phyloP scores from a whole-genome alignment of 257 asterid genomes.

The Petunia secreta region DNA sequence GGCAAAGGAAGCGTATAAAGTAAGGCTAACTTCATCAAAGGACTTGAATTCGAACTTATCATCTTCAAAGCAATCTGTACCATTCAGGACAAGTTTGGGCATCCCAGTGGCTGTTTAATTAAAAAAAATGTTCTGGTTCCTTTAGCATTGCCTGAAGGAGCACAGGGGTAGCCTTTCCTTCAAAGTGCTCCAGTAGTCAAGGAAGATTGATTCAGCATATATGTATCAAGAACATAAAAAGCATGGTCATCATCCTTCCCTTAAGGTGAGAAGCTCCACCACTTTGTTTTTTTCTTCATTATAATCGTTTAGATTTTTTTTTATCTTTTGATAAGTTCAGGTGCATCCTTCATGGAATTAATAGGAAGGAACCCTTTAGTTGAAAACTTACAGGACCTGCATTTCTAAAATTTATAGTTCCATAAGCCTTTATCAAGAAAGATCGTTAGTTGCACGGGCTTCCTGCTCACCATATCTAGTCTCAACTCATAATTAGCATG shows the following conservation, averaged over 20 bases:
- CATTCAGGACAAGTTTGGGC: constrained; percentile 42
- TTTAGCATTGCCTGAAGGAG: constrained; percentile 6
- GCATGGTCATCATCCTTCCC: not conserved
- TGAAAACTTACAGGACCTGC: not conserved
- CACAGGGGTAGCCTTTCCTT: not conserved
- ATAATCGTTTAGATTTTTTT: not conserved
- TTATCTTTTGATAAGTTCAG: not conserved
- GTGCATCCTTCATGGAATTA: not conserved
- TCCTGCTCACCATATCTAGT: not conserved
- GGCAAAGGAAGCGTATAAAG: constrained; percentile 69
- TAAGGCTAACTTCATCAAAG: constrained; percentile 52
- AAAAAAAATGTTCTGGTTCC: constrained; percentile 29
- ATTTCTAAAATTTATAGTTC: constrained; percentile 10
- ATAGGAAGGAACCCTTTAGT: not conserved
- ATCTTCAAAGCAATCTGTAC: constrained; percentile 43
- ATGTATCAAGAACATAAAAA: not conserved
- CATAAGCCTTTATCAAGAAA: not conserved
- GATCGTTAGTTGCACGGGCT: not conserved
- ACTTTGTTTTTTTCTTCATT: not conserved
- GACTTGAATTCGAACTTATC: constrained; percentile 35
- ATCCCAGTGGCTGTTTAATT: constrained; percentile 65
- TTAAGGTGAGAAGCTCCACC: constrained; percentile 17
- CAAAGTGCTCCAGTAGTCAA: constrained; percentile 21
- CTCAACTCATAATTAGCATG: not conserved
- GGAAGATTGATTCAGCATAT: constrained; percentile 14